Evolutionary conservation across 345 rosid species (phyloP), one percentile per base, ranked within the genome.

Genomic region (Syzygium aromaticum): DNA sequence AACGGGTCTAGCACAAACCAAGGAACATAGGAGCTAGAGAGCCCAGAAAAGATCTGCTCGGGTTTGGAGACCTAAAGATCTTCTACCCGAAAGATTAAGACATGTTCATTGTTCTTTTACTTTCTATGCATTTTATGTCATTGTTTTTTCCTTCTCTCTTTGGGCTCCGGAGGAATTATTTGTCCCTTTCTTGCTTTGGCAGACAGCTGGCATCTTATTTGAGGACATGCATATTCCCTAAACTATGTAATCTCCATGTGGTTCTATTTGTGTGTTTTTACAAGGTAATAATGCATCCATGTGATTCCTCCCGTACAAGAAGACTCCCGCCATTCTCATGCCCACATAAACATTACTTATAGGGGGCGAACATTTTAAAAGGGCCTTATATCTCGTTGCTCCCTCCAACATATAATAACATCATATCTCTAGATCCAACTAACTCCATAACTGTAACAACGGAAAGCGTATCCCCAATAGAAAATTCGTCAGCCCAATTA

Each of bases 401-500:
- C 85, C 46, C 27, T 67, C 25, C 80, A 73, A 33, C 80, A 67
- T 11, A 33, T 33, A 33, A 33, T 17, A 67, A 33, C 80, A 19
- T 67, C 80, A 67, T 67, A 67, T 67, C 46, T 67, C 80, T 33
- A 67, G 56, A 87, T 86, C 90, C 91, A 93, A 91, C 95, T 88
- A 91, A 93, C 94, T 89, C 89, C 90, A 86, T 90, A 93, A 95
- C 96, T 84, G 94, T 90, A 94, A 91, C 93, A 95, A 94, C 97
- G 93, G 96, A 91, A 91, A 91, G 67, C 84, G 88, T 87, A 64
- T 89, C 85, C 59, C n/a, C 85, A 15, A 5, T 52, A 52, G 59
- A 84, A 51, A n/a, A 84, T 16, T 27, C 89, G 89, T 87, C 84
- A 86, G 92, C 93, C 93, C 92, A 91, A 90, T 88, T 23, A 87